These are phyloP conservation scores for Ogataea wickerhamii DNA, from an alignment of 805 yeast genomes.

Conservation along the genomic window DNA sequence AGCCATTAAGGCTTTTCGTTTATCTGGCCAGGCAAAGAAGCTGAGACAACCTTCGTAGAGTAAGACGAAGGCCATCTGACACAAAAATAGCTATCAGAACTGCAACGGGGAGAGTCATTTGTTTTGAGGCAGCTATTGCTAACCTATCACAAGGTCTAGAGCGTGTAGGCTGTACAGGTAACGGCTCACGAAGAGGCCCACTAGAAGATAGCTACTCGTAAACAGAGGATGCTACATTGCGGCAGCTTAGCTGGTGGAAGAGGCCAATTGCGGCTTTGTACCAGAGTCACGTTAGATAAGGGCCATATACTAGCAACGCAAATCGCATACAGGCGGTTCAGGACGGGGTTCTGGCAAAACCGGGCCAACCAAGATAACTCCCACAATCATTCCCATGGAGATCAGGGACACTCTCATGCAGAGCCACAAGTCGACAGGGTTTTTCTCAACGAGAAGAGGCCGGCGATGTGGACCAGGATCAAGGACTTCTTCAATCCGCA, in stretches of 20 bases:
- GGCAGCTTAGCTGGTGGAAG: not conserved
- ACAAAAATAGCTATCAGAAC: too few relatives aligned
- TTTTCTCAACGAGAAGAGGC: conserved; percentile 15
- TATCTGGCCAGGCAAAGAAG: too few relatives aligned
- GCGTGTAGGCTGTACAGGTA: too few relatives aligned
- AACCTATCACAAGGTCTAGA: too few relatives aligned
- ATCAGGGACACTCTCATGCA: conserved; percentile 5
- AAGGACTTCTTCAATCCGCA: conserved; percentile 36
- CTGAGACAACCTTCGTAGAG: too few relatives aligned
- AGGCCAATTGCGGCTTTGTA: not conserved
- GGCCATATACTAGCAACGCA: not conserved
- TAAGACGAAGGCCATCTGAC: too few relatives aligned
- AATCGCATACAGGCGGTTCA: not conserved
- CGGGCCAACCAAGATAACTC: conserved; percentile 5
- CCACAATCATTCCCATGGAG: conserved; percentile 22
- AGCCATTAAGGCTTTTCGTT: too few relatives aligned
- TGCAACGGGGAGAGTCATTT: too few relatives aligned
- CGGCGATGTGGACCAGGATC: conserved; percentile 22
- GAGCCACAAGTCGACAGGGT: conserved; percentile 5
- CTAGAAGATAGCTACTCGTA: too few relatives aligned
- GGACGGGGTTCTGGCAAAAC: not conserved
- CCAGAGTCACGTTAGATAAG: not conserved
- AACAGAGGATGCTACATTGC: not conserved
- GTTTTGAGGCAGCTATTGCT: too few relatives aligned
- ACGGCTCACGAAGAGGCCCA: too few relatives aligned